Base-by-base conservation (phyloP, 352 stramenopile genomes). In the Phytopythium oedochilum region DNA sequence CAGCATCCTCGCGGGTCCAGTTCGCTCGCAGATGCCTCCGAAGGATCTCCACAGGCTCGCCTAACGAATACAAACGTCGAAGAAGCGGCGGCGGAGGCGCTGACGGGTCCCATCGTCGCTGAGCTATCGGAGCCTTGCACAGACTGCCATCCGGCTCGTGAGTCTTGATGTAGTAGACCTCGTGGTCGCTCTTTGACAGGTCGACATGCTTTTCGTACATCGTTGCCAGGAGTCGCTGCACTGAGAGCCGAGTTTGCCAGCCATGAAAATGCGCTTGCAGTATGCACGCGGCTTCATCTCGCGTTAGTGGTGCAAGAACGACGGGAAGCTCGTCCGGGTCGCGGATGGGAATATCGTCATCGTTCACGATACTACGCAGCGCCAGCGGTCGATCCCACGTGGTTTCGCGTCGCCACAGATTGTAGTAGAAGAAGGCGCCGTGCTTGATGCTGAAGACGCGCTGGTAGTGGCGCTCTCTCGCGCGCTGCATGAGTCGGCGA, bases 381-480 rank as follows among this genome's bases (percentile, higher is more conserved):
- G 76, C 62, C 10, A 0, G 17, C 12, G 82, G 82, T 9, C 65
- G 74, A 10, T 66, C 23, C 82, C 82, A 92, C 5, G 77, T 74
- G 20, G 73, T 74, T 6, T 40, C 57, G 20, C 61, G 59, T 7
- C 67, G 68, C 79, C 79, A 90, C 15, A 79, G 51, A 45, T 92
- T 88, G 70, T 86, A 90, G 60, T 78, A 89, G 59, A 92, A 92
- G 50, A 92, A 92, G 11, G 66, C 58, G 46, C 84, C 65, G 73
- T 92, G 82, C 4, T 65, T 64, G 55, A 90, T 88, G 34, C 75
- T 88, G 60, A 89, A 92, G 11, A 92, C 69, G 15, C 78, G 68
- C 57, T 92, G 75, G 50, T 88, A 87, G 36, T 77, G 75, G 51
- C 78, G 71, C 50, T 89, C 75, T 23, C 79, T 62, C 8, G 76